A percentile compares a stretch with the other conserved stretches of the same genome.
Conservation (phyloP, 805 yeast genomes). For the Yarrowia sp. region DNA sequence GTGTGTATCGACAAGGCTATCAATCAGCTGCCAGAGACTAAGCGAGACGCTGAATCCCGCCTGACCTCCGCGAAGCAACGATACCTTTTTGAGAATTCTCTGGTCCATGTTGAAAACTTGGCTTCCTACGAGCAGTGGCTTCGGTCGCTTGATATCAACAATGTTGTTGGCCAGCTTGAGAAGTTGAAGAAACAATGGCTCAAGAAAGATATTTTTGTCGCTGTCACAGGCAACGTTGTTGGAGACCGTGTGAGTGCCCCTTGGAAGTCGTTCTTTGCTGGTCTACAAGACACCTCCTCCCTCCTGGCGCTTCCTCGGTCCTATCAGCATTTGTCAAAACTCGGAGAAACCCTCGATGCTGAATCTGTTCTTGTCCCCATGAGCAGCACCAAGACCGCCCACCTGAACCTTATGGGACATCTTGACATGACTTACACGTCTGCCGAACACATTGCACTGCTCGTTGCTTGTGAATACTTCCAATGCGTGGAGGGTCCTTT, state of each 20-base stretch:
- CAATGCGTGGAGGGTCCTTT: constrained; percentile 94
- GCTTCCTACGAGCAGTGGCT: constrained; percentile 49
- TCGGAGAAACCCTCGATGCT: constrained; percentile 53
- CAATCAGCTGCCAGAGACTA: constrained; percentile 58
- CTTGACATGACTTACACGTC: constrained; percentile 57
- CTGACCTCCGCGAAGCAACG: constrained; percentile 60
- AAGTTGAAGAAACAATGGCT: constrained; percentile 52
- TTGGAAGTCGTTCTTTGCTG: background rate
- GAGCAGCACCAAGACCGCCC: constrained; percentile 83
- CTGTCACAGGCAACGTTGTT: constrained; percentile 67
- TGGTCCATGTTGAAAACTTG: constrained; percentile 1
- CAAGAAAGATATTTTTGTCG: constrained; percentile 59
- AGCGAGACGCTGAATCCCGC: constrained; percentile 63
- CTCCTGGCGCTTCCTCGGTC: constrained; percentile 42
- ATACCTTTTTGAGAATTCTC: constrained; percentile 50
- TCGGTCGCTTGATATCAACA: constrained; percentile 48
- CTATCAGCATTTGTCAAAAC: constrained; percentile 50
- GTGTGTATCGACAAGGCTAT: constrained; percentile 62
- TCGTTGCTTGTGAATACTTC: constrained; percentile 70
- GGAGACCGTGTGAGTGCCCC: constrained; percentile 31
- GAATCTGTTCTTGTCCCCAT: constrained; percentile 65
- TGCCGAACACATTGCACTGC: constrained; percentile 65
- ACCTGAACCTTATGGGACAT: constrained; percentile 55
- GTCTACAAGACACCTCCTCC: background rate
- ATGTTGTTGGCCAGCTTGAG: constrained; percentile 52